These are phyloP conservation scores for Aspergillus nidulans DNA, from an alignment of 495 filamentous ascomycete species.

Conservation along the genomic window DNA sequence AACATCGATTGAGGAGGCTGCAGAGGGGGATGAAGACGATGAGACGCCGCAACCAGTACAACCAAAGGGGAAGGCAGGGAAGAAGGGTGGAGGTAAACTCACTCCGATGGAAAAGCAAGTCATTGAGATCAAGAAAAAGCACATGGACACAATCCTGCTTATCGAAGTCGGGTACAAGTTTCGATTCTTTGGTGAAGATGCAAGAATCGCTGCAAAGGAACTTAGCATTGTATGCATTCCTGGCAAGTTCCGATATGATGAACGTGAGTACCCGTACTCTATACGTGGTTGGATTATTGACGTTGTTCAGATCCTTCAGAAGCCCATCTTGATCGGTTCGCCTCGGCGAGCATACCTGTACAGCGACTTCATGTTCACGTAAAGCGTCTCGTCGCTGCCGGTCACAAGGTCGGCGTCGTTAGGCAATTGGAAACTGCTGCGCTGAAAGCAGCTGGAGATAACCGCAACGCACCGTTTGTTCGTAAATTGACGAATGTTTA, in stretches of 20 bases:
- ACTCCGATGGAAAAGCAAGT: constrained; percentile 94
- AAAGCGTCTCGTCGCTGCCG: constrained; percentile 85
- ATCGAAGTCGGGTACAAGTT: constrained; percentile 98
- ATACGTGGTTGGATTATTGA: background rate
- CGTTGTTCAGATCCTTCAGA: constrained; percentile 65
- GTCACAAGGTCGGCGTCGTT: constrained; percentile 94
- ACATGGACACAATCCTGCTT: constrained; percentile 84
- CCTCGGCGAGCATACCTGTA: constrained; percentile 91
- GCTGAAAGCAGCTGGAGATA: constrained; percentile 92
- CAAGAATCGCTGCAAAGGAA: constrained; percentile 81
- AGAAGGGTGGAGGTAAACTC: constrained; percentile 68
- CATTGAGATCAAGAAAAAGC: constrained; percentile 85
- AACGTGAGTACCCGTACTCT: constrained; percentile 52
- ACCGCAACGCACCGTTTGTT: constrained; percentile 86
- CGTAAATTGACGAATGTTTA: constrained; percentile 95
- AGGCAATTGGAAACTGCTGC: constrained; percentile 98
- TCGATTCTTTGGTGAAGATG: constrained; percentile 96
- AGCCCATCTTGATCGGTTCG: constrained; percentile 87
- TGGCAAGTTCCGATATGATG: constrained; percentile 90
- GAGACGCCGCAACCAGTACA: constrained; percentile 41
- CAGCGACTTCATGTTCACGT: constrained; percentile 92
- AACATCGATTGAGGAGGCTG: constrained; percentile 49
- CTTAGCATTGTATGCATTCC: constrained; percentile 95
- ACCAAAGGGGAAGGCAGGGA: constrained; percentile 56
- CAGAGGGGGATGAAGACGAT: constrained; percentile 52